phyloP scores from a whole-genome alignment of 805 yeast species.

The Schwanniomyces vanrijiae region DNA sequence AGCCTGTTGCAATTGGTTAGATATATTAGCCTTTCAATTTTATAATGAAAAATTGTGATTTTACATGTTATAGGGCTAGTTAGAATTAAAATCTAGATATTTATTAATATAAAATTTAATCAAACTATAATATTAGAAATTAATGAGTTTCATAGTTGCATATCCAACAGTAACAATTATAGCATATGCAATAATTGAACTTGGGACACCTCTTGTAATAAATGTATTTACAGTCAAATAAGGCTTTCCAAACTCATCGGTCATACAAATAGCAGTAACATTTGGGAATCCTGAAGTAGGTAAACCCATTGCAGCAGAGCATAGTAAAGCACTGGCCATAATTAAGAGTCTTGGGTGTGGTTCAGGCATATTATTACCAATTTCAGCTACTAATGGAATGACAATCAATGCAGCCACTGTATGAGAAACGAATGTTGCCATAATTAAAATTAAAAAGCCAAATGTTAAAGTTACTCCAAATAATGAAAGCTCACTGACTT shows the following conservation, averaged over 20 bases:
- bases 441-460: conserved; percentile 74
- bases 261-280: conserved; percentile 93
- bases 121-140: conserved; percentile 20
- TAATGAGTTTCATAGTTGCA: conserved; percentile 54
- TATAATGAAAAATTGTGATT: not conserved
- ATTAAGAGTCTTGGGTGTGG: conserved; percentile 87
- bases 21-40: not conserved
- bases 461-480: conserved; percentile 75
- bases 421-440: conserved; percentile 95
- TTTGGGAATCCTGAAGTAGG: conserved; percentile 98
- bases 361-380: conserved; percentile 71
- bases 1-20: conserved; percentile 34
- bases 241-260: conserved; percentile 89
- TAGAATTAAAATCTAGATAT: not conserved
- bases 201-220: conserved; percentile 87
- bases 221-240: conserved; percentile 85
- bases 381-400: conserved; percentile 85
- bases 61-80: not conserved
- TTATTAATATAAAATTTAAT: not conserved
- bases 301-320: conserved; percentile 96
- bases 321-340: conserved; percentile 61
- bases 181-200: conserved; percentile 71
- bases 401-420: conserved; percentile 96
- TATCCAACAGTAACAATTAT: conserved; percentile 81
- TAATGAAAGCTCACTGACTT: conserved; percentile 66